Percentiles rank a stretch among this genome's conserved stretches.
Evolutionary conservation across 257 asterid genomes (phyloP).

Genomic region (Leonotis leonurus): DNA sequence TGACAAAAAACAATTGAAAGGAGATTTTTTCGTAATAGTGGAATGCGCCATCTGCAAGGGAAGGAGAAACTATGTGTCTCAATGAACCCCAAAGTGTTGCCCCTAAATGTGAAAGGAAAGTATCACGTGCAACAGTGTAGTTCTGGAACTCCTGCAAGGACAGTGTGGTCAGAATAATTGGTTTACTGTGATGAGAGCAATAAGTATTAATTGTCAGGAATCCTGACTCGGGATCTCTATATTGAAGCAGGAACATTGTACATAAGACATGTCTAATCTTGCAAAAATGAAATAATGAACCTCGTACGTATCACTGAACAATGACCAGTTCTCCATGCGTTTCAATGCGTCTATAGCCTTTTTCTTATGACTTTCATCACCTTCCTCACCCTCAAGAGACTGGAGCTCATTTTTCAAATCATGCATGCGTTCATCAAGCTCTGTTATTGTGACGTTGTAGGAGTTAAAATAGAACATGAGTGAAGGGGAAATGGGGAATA

Average conservation of each 20-base stretch:
- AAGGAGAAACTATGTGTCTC: conserved; percentile 90
- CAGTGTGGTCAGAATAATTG: conserved; percentile 11
- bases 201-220: background rate
- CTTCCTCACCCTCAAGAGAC: conserved; percentile 69
- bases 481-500: background rate
- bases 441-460: conserved; percentile 42
- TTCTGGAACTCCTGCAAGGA: conserved; percentile 69
- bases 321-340: conserved; percentile 97
- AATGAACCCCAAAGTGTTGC: conserved; percentile 94
- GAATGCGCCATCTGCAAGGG: conserved; percentile 97
- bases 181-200: too few species aligned
- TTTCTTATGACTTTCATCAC: conserved; percentile 65
- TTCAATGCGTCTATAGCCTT: conserved; percentile 88
- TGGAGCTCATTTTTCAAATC: conserved; percentile 87
- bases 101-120: conserved; percentile 94
- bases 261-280: too few species aligned
- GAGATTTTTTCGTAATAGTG: conserved; percentile 90
- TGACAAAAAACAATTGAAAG: conserved; percentile 85
- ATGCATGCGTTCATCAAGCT: conserved; percentile 98
- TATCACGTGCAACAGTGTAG: conserved; percentile 95
- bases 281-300: conserved; percentile 36
- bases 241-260: conserved; percentile 2
- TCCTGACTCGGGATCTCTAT: too few species aligned
- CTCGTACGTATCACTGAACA: conserved; percentile 79
- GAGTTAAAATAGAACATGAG: conserved; percentile 10